Evolutionary conservation across 257 asterid genomes (phyloP), one percentile per base, ranked within the genome.

Genomic region (Ehretia macrophylla): DNA sequence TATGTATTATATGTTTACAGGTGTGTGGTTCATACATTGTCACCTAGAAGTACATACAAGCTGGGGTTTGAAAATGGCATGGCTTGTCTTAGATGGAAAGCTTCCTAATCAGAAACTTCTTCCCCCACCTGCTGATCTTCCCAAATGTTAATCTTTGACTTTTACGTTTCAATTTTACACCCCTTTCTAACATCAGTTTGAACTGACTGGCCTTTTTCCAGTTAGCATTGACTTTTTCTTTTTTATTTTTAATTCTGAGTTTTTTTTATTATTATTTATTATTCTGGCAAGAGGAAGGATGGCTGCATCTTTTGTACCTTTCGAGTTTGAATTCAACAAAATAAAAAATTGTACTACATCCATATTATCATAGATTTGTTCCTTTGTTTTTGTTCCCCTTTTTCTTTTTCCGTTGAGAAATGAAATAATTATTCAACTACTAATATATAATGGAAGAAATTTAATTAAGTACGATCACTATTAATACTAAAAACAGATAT

Each of bases 51-150:
- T 72, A 8, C 89, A 82, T 66, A 74, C 85, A 22, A 79, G 83
- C 70, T 82, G 85, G 83, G 85, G 85, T 0, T 46, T 84, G 69
- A 79, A 78, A 58, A 81, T 84, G 92, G 92, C 85, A 8, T 84
- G 87, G 87, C 73, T 84, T 17, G 92, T 84, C 38, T 60, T 74
- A 17, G 82, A 84, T 65, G 92, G 92, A 61, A 70, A 78, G 56
- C 77, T 76, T 63, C 84, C 85, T 14, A 74, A 74, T 58, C 82
- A 84, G 17, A 81, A 66, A 68, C 65, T 84, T 18, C 80, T 71
- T 68, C 92, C 88, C 0, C 88, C 92, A 14, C 92, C 92, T 3
- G 55, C 65, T 3, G 92, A 84, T 55, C 82, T 84, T 32, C 92
- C 92, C 8, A 81, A 81, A 49, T 81, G 92, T 60, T 84, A 58